phyloP scores from a whole-genome alignment of 805 yeast species.

The Starmerella scarabaei region DNA sequence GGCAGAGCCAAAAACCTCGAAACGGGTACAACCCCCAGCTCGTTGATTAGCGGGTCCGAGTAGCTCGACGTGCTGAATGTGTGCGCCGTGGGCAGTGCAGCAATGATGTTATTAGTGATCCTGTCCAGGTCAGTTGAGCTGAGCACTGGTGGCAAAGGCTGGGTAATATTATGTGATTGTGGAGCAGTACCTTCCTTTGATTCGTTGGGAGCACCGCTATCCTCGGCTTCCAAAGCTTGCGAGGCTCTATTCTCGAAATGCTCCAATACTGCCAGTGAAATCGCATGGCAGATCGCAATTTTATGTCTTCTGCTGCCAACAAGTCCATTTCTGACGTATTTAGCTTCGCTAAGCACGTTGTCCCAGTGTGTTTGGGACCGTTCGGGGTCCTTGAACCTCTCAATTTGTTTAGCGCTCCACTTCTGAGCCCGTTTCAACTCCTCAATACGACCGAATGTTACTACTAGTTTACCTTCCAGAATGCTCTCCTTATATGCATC shows the following conservation, averaged over 20 bases:
- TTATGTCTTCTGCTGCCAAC: conserved; percentile 58
- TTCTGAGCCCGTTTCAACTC: conserved; percentile 75
- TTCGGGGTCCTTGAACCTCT: conserved; percentile 54
- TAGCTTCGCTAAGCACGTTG: conserved; percentile 56
- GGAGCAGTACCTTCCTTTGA: neutral
- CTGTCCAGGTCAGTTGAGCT: conserved; percentile 2
- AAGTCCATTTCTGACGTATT: conserved; percentile 73
- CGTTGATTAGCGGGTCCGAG: conserved; percentile 12
- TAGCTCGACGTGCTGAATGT: neutral
- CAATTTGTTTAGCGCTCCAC: conserved; percentile 87
- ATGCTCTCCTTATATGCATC: conserved; percentile 74
- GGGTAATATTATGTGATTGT: neutral
- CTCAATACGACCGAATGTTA: conserved; percentile 78
- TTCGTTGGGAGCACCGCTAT: neutral
- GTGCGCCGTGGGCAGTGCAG: conserved; percentile 19
- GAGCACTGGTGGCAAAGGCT: neutral
- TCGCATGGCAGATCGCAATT: conserved; percentile 50
- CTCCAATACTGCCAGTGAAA: conserved; percentile 59
- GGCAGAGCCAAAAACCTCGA: conserved; percentile 25
- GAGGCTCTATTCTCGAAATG: conserved; percentile 46
- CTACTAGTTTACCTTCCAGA: conserved; percentile 83
- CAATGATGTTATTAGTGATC: conserved; percentile 11
- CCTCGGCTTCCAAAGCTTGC: neutral
- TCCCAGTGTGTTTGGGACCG: conserved; percentile 53
- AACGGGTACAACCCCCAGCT: conserved; percentile 23